Conservation (phyloP, 345 rosid species). For the Melastoma malabathricum region DNA sequence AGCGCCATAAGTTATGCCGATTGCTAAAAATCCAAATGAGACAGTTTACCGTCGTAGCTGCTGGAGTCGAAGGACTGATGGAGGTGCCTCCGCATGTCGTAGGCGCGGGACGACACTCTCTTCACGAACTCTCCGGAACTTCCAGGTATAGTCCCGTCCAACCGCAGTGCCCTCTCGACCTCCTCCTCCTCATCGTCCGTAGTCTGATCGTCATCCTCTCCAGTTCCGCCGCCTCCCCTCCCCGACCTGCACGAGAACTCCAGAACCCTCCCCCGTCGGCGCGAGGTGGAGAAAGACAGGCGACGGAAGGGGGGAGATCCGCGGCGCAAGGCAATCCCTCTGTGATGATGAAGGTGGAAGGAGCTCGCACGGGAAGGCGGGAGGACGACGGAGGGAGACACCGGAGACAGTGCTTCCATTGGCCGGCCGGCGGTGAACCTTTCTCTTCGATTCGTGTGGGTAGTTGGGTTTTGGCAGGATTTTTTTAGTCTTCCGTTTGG, state of each 20-base stretch:
- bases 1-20: background rate
- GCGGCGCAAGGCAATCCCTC: conserved; percentile 17
- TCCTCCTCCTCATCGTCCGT: conserved; percentile 35
- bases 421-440: background rate
- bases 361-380: conserved; percentile 28
- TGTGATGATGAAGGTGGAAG: conserved; percentile 19
- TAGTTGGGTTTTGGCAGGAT: too few species aligned
- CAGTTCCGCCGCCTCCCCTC: conserved; percentile 6
- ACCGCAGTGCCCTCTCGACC: conserved; percentile 70
- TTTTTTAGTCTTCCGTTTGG: too few species aligned
- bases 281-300: conserved; percentile 13
- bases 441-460: background rate
- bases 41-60: conserved; percentile 69
- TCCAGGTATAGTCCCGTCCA: conserved; percentile 90
- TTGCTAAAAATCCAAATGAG: background rate
- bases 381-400: conserved; percentile 72
- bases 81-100: conserved; percentile 81
- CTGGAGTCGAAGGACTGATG: conserved; percentile 71
- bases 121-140: conserved; percentile 70
- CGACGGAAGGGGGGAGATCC: conserved; percentile 15
- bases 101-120: conserved; percentile 90
- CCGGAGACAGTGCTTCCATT: conserved; percentile 63
- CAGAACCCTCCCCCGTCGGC: conserved; percentile 13
- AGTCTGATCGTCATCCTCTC: conserved; percentile 18
- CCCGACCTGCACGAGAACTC: conserved; percentile 25